Evolutionary conservation across 176 grass and related monocot species (phyloP).

Genomic region (Triticum dicoccoides): DNA sequence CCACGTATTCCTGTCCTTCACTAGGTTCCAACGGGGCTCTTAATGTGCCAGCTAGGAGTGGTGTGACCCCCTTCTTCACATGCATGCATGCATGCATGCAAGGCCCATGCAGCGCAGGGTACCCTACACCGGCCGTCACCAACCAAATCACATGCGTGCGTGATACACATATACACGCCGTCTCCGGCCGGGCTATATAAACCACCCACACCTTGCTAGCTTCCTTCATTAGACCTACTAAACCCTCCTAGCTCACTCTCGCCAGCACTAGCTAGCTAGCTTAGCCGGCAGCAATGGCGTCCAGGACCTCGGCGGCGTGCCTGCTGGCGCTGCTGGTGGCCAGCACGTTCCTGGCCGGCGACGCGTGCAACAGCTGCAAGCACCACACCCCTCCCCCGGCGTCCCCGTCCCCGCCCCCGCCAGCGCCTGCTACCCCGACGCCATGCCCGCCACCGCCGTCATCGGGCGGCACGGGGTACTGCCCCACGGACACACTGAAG

Average conservation of each 20-base stretch:
- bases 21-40: not conserved
- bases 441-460: not conserved
- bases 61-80: conserved; percentile 30
- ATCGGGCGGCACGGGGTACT: not conserved
- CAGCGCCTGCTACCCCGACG: not conserved
- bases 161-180: not conserved
- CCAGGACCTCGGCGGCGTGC: not conserved
- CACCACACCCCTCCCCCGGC: not conserved
- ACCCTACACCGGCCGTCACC: not conserved
- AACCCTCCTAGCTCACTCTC: conserved; percentile 1
- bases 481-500: conserved; percentile 46
- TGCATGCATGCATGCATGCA: not conserved
- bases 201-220: not conserved
- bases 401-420: not conserved
- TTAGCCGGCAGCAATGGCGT: not conserved
- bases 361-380: conserved; percentile 24
- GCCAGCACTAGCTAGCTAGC: not conserved
- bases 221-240: not conserved
- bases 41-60: conserved; percentile 26
- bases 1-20: not conserved
- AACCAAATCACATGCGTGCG: not conserved
- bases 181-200: not conserved
- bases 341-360: not conserved
- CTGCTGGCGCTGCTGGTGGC: conserved; percentile 8
- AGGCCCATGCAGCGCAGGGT: not conserved